Conservation (phyloP, 768 basidiomycete species). For the Hysterangium stoloniferum region DNA sequence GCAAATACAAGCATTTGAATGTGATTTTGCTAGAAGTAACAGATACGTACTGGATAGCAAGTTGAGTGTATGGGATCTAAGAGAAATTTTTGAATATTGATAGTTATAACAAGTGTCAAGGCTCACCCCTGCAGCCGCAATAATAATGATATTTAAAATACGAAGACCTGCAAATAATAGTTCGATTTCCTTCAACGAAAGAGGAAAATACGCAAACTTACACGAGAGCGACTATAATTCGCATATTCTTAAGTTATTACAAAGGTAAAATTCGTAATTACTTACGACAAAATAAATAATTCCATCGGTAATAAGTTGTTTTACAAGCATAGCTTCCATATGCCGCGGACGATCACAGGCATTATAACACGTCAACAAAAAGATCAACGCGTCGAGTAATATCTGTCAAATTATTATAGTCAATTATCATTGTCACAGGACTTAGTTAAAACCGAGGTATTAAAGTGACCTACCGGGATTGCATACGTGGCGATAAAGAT, state of each 20-base stretch:
- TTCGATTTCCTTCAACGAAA: neutral
- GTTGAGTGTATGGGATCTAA: neutral
- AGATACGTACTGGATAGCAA: neutral
- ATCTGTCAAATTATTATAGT: conserved; percentile 18
- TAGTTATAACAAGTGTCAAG: neutral
- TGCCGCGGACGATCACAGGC: conserved; percentile 28
- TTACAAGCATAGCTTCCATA: conserved; percentile 17
- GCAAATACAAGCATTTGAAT: neutral
- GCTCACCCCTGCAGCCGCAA: neutral
- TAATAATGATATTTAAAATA: neutral
- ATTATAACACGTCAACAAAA: conserved; percentile 26
- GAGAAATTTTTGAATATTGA: neutral
- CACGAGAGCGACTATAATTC: neutral
- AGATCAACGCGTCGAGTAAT: conserved; percentile 27
- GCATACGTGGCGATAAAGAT: neutral
- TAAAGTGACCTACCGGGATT: neutral
- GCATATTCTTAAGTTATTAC: neutral
- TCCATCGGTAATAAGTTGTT: conserved; percentile 28
- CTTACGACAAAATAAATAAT: conserved; percentile 29
- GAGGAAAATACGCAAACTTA: neutral
- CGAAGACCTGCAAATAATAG: neutral
- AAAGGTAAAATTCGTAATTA: too few relatives aligned
- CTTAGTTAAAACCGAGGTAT: neutral
- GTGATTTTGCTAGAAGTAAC: neutral
- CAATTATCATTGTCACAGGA: neutral